These are phyloP conservation scores for Gillenia trifoliata DNA, from an alignment of 306 rosid genomes.

Conservation along the genomic window DNA sequence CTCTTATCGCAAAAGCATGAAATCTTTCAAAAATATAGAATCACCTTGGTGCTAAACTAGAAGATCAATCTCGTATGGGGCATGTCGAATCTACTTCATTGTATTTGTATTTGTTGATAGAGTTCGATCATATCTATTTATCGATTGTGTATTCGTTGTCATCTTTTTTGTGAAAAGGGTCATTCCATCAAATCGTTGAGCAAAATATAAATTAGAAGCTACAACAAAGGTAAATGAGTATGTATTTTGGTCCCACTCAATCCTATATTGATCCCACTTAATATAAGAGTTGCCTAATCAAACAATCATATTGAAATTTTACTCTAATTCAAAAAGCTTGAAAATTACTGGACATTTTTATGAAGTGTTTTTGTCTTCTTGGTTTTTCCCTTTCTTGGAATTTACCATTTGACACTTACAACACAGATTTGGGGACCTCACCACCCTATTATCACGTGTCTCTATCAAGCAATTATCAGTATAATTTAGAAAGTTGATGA, in stretches of 20 bases:
- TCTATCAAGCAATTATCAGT: background rate
- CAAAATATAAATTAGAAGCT: background rate
- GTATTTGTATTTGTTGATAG: too few relatives aligned
- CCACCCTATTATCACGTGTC: slow-evolving; percentile 11
- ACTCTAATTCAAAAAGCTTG: background rate
- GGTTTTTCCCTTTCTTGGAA: background rate
- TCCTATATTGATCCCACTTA: background rate
- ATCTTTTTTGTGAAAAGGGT: background rate
- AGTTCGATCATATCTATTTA: too few relatives aligned
- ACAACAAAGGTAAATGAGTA: too few relatives aligned
- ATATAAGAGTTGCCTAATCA: background rate
- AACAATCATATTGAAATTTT: too few relatives aligned
- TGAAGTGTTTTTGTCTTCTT: background rate
- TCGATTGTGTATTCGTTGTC: background rate
- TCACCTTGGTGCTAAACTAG: background rate
- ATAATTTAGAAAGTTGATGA: background rate
- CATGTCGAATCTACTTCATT: background rate
- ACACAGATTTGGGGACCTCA: slow-evolving; percentile 12
- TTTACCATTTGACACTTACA: slow-evolving; percentile 1
- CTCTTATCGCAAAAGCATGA: too few relatives aligned
- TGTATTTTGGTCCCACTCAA: background rate
- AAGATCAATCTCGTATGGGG: background rate
- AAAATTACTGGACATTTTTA: background rate
- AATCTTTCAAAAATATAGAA: too few relatives aligned
- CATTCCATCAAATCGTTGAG: background rate